Base-by-base conservation (phyloP, 225 moss, liverwort and hornwort species). In the Pleurozium schreberi region DNA sequence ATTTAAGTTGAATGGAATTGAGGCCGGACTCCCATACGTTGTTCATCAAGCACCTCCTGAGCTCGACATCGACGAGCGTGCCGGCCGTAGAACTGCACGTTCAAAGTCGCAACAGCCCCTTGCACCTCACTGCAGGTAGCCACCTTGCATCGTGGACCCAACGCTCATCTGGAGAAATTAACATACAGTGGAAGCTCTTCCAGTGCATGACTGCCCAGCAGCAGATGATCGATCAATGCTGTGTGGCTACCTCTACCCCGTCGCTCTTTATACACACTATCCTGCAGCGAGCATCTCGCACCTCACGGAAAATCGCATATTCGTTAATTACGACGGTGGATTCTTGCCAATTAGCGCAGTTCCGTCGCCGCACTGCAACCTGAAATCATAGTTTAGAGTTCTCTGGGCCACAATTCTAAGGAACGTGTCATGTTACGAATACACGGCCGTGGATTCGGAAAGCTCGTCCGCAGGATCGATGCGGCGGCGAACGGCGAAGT, bases 251-350 rank as follows among this genome's bases (percentile, higher is more conserved):
- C 50, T n/a, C 31, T 38, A 61, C 64, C 45, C 14, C 45, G 11
- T 28, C 55, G 25, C 80, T 36, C 38, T 81, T 74, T 88, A 85
- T 81, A 80, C 52, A 80, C 52, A 9, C 12, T 33, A 67, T 75
- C 81, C 81, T 85, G 30, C 88, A 91, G 85, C 81, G 91, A 67
- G 91, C 58, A 88, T 88, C 81, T 65, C 71, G 55, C 63, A 63
- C 31, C 71, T 57, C 42, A 23, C 10, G 16, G 11, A 34, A 31
- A 58, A 73, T 57, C 21, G 23, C 33, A 85, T 58, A 45, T 73
- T 73, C 59, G 33, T 8, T 21, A 23, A 71, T 50, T 10, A 25
- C 63, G 43, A 43, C 23, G 59, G 43, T 71, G 58, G 34, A 33
- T 34, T 57, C 12, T 22, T 1, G 57, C 30, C 15, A 20, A 71